These are phyloP conservation scores for Astrothelium subdiscretum DNA, from an alignment of 495 filamentous ascomycete species.

Conservation along the genomic window DNA sequence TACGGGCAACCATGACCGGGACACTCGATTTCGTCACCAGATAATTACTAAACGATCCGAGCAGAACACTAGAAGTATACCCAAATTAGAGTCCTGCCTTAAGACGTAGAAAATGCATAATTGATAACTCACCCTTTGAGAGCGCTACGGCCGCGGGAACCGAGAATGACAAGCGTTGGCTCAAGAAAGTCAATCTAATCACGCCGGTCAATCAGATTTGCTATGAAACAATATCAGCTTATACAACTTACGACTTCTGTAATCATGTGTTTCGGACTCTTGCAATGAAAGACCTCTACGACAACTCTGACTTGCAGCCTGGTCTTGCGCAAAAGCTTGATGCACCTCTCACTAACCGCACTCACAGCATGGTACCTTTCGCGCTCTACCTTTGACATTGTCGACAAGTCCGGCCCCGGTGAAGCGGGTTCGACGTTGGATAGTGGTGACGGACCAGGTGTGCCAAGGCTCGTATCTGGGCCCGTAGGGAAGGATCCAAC, in stretches of 20 bases:
- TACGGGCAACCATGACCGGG: constrained; percentile 45
- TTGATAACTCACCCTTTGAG: constrained; percentile 67
- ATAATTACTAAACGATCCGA: constrained; percentile 95
- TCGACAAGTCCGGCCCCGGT: constrained; percentile 27
- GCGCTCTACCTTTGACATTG: constrained; percentile 43
- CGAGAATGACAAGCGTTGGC: constrained; percentile 88
- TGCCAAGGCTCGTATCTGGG: constrained; percentile 5
- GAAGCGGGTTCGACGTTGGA: neutral
- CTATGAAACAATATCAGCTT: constrained; percentile 5
- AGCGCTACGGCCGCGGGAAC: constrained; percentile 77
- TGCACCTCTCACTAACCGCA: constrained; percentile 65
- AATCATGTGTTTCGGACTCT: constrained; percentile 57
- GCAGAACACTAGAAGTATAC: constrained; percentile 47
- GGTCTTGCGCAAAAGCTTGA: constrained; percentile 78
- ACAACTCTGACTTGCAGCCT: constrained; percentile 80
- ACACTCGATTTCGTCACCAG: constrained; percentile 90
- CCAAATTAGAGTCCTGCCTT: neutral
- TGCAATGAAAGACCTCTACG: constrained; percentile 95
- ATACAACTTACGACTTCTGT: constrained; percentile 31
- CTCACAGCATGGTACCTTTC: constrained; percentile 67
- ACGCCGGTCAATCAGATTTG: constrained; percentile 2
- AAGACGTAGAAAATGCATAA: neutral
- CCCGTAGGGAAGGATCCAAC: constrained; percentile 18
- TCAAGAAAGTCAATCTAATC: constrained; percentile 72
- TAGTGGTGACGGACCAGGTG: constrained; percentile 16